Conservation (phyloP, 495 filamentous ascomycete genomes). For the Lasiosphaeria ovina region DNA sequence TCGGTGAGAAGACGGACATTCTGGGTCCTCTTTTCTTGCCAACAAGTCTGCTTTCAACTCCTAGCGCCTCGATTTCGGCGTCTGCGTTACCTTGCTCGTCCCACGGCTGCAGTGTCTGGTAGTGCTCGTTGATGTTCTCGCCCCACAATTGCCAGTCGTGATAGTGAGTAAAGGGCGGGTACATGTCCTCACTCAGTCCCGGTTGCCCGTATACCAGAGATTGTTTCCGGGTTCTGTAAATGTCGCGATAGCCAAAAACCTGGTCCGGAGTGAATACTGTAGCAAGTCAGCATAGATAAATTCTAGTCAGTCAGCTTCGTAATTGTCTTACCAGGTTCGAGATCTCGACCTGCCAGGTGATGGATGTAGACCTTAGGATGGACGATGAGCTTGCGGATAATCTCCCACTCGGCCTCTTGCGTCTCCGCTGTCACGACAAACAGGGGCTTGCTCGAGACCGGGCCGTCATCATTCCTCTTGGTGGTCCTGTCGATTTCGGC, state of each 20-base stretch:
- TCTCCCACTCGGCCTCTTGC: constrained; percentile 19
- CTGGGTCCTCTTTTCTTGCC: too few relatives aligned
- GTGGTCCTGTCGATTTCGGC: too few relatives aligned
- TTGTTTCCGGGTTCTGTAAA: constrained; percentile 5
- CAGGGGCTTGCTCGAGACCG: constrained; percentile 9
- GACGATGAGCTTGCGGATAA: constrained; percentile 19
- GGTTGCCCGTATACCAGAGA: constrained; percentile 8
- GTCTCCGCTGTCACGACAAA: constrained; percentile 18
- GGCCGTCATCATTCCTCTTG: too few relatives aligned
- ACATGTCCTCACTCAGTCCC: background rate
- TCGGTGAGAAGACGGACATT: too few relatives aligned
- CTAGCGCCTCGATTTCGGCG: too few relatives aligned
- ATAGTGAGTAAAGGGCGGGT: constrained; percentile 6
- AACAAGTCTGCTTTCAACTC: too few relatives aligned
- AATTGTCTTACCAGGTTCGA: background rate
- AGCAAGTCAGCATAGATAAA: too few relatives aligned
- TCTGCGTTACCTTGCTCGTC: background rate
- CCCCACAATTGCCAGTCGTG: constrained; percentile 24
- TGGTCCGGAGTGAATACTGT: constrained; percentile 1
- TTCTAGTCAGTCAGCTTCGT: too few relatives aligned
- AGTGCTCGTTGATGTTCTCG: background rate
- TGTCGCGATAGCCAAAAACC: constrained; percentile 26
- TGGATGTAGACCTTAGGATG: constrained; percentile 14
- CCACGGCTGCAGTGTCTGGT: constrained; percentile 15
- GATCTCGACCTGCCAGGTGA: background rate